Base-by-base conservation (phyloP, 257 asterid species). In the Striga asiatica region DNA sequence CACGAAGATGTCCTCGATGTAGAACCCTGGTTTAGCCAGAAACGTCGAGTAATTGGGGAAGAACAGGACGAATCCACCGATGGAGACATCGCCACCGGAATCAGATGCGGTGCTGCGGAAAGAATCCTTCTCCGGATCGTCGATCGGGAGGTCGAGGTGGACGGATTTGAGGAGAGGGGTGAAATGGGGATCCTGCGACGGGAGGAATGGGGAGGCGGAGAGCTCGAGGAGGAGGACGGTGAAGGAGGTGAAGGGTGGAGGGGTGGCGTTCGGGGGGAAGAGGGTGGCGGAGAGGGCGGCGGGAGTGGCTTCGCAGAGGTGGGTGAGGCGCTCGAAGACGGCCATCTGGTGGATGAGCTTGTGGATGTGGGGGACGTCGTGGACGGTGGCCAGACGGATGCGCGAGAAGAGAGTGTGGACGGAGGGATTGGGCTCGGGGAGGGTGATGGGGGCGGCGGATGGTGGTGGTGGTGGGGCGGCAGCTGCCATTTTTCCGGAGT, bases 21-120 rank as follows among this genome's bases (percentile, higher is more conserved):
- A 84, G 10, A 91, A 75, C 67, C 96, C 94, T 2, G 95, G 92
- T 56, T 87, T 87, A 11, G 96, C 95, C 57, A 87, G 58, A 43
- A 87, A 84, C 8, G 89, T 17, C 12, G 96, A 84, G 23, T 87
- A 91, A 16, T 87, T 91, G 2, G 96, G 98, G 69, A 84, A 91
- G 53, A 91, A 87, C 66, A 91, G 56, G 24, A 76, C 85, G 34
- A 81, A 91, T 31, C 95, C 92, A 7, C 78, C 94, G 41, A 82
- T 71, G 0, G 62, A 54, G 1, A 47, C 75, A 27, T 66, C 76
- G 3, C 5, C 45, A 0, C 5, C 18, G 31, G 49, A 53, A 16
- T 48, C 66, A 9, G 0, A 14, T 9, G 60, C 68, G 53, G 10
- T 45, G 74, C 60, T 78, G 21, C 71, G 57, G 73, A 81, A 87